phyloP scores from a whole-genome alignment of 1,139 yeast species.

The Kodamaea ohmeri region DNA sequence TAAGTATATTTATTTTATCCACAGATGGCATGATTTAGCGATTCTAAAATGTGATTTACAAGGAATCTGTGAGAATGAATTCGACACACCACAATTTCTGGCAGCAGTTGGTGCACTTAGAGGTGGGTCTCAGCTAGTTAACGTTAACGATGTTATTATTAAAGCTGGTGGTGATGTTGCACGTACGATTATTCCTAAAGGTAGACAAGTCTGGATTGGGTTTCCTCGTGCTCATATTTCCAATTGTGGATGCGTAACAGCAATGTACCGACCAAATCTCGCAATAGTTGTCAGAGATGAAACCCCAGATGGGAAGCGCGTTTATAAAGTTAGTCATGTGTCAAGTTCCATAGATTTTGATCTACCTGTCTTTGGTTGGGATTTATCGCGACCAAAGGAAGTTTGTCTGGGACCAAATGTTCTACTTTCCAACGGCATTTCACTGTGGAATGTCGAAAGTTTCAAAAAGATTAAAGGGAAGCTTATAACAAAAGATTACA shows the following conservation, averaged over 20 bases:
- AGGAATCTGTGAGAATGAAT: constrained; percentile 29
- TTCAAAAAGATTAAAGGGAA: constrained; percentile 12
- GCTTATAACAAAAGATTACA: constrained; percentile 25
- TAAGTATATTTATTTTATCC: constrained; percentile 30
- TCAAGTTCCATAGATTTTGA: constrained; percentile 37
- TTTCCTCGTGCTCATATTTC: constrained; percentile 26
- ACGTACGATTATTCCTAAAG: constrained; percentile 15
- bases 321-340: constrained; percentile 24
- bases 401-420: constrained; percentile 20
- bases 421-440: constrained; percentile 28
- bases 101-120: constrained; percentile 22
- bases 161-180: neutral
- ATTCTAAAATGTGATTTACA: constrained; percentile 27
- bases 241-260: constrained; percentile 27
- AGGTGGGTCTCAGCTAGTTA: constrained; percentile 28
- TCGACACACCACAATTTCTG: constrained; percentile 18
- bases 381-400: constrained; percentile 15
- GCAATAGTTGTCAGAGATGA: constrained; percentile 22
- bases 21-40: constrained; percentile 39
- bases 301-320: constrained; percentile 7
- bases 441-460: constrained; percentile 21
- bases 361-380: constrained; percentile 22
- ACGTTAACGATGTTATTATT: constrained; percentile 16
- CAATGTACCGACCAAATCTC: constrained; percentile 28
- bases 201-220: constrained; percentile 27